Conservation (phyloP, 164 flowering plant species). For the Vitis riparia region DNA sequence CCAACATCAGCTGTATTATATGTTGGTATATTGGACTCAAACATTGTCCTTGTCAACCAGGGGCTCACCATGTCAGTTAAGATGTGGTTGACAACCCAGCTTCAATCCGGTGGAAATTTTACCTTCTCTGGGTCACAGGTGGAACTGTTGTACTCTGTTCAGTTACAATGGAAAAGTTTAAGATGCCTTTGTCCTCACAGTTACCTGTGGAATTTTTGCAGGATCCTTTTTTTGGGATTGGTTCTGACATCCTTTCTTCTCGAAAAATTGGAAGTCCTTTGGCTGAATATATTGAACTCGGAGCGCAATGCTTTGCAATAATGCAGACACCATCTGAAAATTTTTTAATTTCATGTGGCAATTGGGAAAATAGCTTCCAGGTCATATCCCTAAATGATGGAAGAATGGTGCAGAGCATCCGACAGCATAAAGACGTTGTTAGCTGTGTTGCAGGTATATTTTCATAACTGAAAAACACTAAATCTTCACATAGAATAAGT, state of each 20-base stretch:
- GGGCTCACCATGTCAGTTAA: constrained; percentile 85
- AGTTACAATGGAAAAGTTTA: neutral
- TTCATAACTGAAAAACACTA: neutral
- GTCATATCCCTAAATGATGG: constrained; percentile 87
- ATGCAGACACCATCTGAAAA: constrained; percentile 77
- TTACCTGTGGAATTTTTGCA: constrained; percentile 33
- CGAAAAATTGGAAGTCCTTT: constrained; percentile 85
- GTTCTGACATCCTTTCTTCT: constrained; percentile 82
- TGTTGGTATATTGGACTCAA: constrained; percentile 28
- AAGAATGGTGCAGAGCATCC: constrained; percentile 81
- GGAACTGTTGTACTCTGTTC: neutral
- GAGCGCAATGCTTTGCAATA: constrained; percentile 82
- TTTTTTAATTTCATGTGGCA: constrained; percentile 85
- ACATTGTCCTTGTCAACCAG: constrained; percentile 57
- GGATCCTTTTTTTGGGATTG: constrained; percentile 97
- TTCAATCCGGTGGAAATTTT: constrained; percentile 95
- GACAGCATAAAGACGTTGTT: constrained; percentile 94
- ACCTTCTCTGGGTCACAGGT: constrained; percentile 96
- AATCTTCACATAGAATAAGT: neutral
- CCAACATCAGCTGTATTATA: constrained; percentile 62
- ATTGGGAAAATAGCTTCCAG: constrained; percentile 98
- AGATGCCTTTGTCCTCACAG: neutral
- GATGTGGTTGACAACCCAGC: constrained; percentile 94
- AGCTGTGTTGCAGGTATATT: constrained; percentile 91
- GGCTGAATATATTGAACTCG: constrained; percentile 81